A percentile compares a stretch with the other conserved stretches of the same genome.
Evolutionary conservation across 345 rosid genomes (phyloP).

Genomic region (Corchorus capsularis): DNA sequence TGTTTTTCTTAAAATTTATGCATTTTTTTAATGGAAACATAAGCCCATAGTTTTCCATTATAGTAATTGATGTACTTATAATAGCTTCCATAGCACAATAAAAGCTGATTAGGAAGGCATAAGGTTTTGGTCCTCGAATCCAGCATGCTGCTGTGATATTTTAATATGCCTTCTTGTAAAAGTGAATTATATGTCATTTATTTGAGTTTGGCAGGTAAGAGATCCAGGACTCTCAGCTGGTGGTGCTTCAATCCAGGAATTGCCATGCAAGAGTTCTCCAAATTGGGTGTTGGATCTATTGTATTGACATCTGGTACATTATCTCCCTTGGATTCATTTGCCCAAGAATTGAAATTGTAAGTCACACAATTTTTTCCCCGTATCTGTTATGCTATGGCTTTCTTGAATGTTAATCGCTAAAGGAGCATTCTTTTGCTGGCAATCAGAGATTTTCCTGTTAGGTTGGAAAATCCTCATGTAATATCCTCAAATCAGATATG

Average conservation of each 20-base stretch:
- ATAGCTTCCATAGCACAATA: not conserved
- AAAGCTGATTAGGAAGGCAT: not conserved
- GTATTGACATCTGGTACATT: constrained; percentile 96
- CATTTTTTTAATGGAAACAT: not conserved
- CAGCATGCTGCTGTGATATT: not conserved
- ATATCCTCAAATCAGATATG: constrained; percentile 87
- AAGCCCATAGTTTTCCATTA: not conserved
- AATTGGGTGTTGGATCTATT: constrained; percentile 80
- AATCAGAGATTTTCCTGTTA: constrained; percentile 84
- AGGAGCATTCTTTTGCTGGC: constrained; percentile 25
- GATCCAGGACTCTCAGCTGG: constrained; percentile 90
- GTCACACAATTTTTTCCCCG: constrained; percentile 28
- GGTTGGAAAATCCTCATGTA: constrained; percentile 96
- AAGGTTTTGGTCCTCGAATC: not conserved
- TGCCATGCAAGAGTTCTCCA: constrained; percentile 81
- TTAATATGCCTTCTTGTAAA: not conserved
- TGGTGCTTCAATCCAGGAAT: constrained; percentile 99
- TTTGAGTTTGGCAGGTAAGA: constrained; percentile 59
- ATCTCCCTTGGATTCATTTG: constrained; percentile 93
- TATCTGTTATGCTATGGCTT: constrained; percentile 21
- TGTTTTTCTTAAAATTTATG: not conserved
- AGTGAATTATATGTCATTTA: constrained; percentile 4
- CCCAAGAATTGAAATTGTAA: constrained; percentile 86
- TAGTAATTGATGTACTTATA: not conserved
- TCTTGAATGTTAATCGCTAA: constrained; percentile 28